Evolutionary conservation across 2,329 filamentous ascomycete species (phyloP), one percentile per base, ranked within the genome.

Genomic region (Corniculantispora saksenae): DNA sequence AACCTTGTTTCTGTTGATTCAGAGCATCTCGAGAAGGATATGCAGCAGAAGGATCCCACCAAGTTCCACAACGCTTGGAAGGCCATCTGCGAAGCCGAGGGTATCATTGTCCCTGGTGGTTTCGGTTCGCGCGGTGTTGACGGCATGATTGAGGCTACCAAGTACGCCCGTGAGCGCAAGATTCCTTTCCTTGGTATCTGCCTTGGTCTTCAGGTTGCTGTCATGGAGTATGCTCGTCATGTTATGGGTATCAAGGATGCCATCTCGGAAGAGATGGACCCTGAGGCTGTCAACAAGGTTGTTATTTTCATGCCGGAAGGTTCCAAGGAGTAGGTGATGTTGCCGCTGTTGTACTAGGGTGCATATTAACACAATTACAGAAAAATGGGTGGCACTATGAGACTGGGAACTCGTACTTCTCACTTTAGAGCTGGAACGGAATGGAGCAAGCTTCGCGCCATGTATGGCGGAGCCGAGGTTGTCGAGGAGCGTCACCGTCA

Each of bases 241-340:
- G 81, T 94, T 1, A 91, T 88, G 78, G 86, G 86, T 32, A 83
- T 93, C 67, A 71, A 80, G 40, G 74, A 80, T 12, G 86, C 85
- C 32, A 82, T 80, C 4, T 85, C 82, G 10, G 86, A 87, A 69
- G 86, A 89, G 72, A 81, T 88, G 38, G 70, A 81, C 54, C 75
- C 83, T 27, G 73, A 81, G 3, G 85, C 88, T n/a, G 80, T 87
- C 56, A 83, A 93, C 73, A 87, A 86, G 29, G 86, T 92, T 32
- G 88, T 99, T 70, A 86, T 98, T 70, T 94, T 91, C 80, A 99
- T 98, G 95, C 94, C 94, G 2, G 94, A 97, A 72, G 77, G 74
- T 6, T 77, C 75, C 67, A 81, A 79, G 70, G 77, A 78, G 71
- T 78, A 67, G 68, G 75, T 74, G 57, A 66, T n/a, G 60, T n/a